A percentile compares a stretch with the other conserved stretches of the same genome.
These are phyloP conservation scores for Elongisporangium prolatum DNA, from an alignment of 352 stramenopile species.

Conservation along the genomic window DNA sequence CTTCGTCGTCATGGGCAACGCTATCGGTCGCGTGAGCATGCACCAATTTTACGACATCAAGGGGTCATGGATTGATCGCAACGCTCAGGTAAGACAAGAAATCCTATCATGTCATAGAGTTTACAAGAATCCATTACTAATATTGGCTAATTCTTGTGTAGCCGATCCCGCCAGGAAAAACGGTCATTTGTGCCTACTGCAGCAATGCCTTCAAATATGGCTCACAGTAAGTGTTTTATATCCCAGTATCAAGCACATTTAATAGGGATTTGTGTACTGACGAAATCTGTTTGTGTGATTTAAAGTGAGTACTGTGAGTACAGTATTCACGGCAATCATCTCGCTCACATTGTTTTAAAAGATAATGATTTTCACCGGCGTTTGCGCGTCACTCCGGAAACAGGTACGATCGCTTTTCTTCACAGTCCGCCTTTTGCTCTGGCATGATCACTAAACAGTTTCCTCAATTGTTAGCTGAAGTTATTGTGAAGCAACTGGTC, in stretches of 20 bases:
- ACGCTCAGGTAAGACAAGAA: constrained; percentile 47
- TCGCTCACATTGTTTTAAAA: constrained; percentile 76
- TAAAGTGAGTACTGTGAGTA: constrained; percentile 62
- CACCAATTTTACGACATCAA: constrained; percentile 91
- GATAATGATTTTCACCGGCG: constrained; percentile 88
- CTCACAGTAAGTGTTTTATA: constrained; percentile 25
- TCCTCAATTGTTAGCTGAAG: constrained; percentile 22
- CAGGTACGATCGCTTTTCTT: constrained; percentile 13
- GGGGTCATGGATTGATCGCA: constrained; percentile 84
- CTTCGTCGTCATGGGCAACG: constrained; percentile 92
- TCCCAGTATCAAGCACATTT: background rate
- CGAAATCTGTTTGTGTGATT: background rate
- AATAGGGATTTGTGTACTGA: background rate
- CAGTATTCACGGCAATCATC: constrained; percentile 72
- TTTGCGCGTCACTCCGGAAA: constrained; percentile 62
- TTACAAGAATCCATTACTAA: background rate
- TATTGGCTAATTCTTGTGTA: constrained; percentile 7
- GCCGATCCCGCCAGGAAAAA: constrained; percentile 76
- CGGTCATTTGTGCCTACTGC: constrained; percentile 83
- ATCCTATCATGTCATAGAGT: background rate
- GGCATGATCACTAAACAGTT: constrained; percentile 9
- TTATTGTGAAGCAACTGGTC: constrained; percentile 61
- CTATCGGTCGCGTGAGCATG: constrained; percentile 77
- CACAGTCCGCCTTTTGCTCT: background rate
- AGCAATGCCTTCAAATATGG: constrained; percentile 76